Base-by-base conservation (phyloP, 768 basidiomycete species). In the Solioccasus polychromus region DNA sequence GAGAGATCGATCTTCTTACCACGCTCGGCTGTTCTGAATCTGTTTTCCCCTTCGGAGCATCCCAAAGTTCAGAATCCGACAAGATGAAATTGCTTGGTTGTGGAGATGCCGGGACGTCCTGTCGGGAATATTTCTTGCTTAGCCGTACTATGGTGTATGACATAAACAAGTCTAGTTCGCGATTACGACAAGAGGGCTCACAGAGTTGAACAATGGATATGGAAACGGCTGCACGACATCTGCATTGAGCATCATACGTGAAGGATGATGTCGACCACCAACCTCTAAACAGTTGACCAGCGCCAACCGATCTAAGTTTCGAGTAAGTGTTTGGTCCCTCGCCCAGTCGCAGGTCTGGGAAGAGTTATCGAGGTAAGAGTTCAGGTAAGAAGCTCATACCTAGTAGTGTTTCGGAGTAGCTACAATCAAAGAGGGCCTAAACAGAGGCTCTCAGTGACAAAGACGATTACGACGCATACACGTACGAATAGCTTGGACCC, bases 341-440 rank as follows among this genome's bases (percentile, higher is more conserved):
- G 26, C 26, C 9, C 32, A 39, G 51, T 18, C 39, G 18, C 8
- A 51, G 39, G 29, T 53, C 50, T 51, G 17, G 37, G 17, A n/a
- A n/a, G n/a, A 22, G 17, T 8, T 15, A 17, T 25, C 2, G 5
- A 26, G n/a, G 24, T n/a, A 25, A 8, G n/a, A n/a, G n/a, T n/a
- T n/a, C n/a, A n/a, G n/a, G n/a, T n/a, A n/a, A n/a, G n/a, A n/a
- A n/a, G 9, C 15, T 18, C 36, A 20, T 36, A 51, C 53, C 50
- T 15, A 54, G 30, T 31, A 55, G 26, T 5, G 28, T 55, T 18
- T 53, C 52, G 11, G 47, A 50, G 31, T 55, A 29, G 10, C 45
- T 42, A 17, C 47, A 56, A 28, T 56, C 45, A 24, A 56, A 54
- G 15, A 54, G 20, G 12, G 53, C 48, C 52, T 50, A 15, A 2